phyloP scores from a whole-genome alignment of 371 early-diverging fungal species.

The Syncephalastrum monosporum region DNA sequence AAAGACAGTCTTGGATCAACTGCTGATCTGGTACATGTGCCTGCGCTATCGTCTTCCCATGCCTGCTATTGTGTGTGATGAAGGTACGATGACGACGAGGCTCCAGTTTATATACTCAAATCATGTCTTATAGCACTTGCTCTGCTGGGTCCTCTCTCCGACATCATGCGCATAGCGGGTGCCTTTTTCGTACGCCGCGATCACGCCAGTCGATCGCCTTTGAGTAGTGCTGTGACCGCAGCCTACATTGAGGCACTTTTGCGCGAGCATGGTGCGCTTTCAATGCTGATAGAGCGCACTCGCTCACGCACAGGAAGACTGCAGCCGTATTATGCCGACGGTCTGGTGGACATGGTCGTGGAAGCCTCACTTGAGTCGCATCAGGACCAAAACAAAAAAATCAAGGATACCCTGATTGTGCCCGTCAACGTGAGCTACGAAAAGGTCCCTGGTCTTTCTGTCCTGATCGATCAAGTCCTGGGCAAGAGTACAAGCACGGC shows the following conservation, averaged over 20 bases:
- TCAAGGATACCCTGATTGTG: slow-evolving; percentile 34
- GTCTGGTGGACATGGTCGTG: slow-evolving; percentile 44
- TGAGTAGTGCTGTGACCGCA: slow-evolving; percentile 43
- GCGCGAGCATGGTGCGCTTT: slow-evolving; percentile 45
- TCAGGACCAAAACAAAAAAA: slow-evolving; percentile 11
- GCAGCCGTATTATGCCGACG: slow-evolving; percentile 41
- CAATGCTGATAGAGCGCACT: slow-evolving; percentile 43
- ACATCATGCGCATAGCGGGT: slow-evolving; percentile 48
- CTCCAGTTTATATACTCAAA: neutral
- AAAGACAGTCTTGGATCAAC: slow-evolving; percentile 43
- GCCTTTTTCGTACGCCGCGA: slow-evolving; percentile 49
- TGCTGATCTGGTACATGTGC: slow-evolving; percentile 49
- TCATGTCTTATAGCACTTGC: slow-evolving; percentile 28
- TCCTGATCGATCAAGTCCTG: slow-evolving; percentile 45
- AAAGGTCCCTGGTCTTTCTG: slow-evolving; percentile 46
- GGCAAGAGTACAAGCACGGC: slow-evolving; percentile 39
- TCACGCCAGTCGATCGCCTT: slow-evolving; percentile 35
- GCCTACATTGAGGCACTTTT: slow-evolving; percentile 46
- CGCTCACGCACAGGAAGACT: slow-evolving; percentile 48
- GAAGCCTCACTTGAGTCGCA: slow-evolving; percentile 39
- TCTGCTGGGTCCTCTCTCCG: slow-evolving; percentile 45
- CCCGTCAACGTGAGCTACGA: slow-evolving; percentile 51
- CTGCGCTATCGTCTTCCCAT: slow-evolving; percentile 44
- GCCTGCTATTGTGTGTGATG: slow-evolving; percentile 52
- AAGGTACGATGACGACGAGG: slow-evolving; percentile 19